phyloP scores from a whole-genome alignment of 306 rosid genomes.

The Canavalia gladiata region DNA sequence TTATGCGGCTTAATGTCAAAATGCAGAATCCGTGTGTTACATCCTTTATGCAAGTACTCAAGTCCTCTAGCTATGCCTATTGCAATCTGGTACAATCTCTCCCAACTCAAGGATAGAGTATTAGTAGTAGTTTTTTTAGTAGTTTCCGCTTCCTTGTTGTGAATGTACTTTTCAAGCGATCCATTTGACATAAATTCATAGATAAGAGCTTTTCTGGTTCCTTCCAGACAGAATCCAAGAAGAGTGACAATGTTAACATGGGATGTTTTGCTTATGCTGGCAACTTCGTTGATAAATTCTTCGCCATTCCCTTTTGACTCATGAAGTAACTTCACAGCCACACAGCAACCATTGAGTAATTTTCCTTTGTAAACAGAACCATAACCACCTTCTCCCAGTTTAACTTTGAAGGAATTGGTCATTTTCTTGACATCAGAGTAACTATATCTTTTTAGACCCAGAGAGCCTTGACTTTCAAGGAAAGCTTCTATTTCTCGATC shows the following conservation, averaged over 20 bases:
- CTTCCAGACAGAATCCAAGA: constrained; percentile 52
- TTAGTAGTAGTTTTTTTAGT: not conserved
- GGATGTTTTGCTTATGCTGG: constrained; percentile 59
- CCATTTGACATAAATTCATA: constrained; percentile 56
- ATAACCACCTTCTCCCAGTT: constrained; percentile 66
- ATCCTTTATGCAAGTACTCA: constrained; percentile 56
- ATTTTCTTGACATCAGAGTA: constrained; percentile 56
- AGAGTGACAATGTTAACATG: constrained; percentile 59
- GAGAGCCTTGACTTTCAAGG: constrained; percentile 50
- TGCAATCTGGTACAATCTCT: constrained; percentile 48
- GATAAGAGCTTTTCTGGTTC: constrained; percentile 50
- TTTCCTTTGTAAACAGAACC: constrained; percentile 63
- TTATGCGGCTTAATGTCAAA: constrained; percentile 58
- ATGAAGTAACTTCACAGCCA: constrained; percentile 58
- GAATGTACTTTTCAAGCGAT: constrained; percentile 53
- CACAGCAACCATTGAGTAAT: constrained; percentile 37
- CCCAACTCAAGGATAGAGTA: constrained; percentile 45
- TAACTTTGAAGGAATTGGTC: constrained; percentile 56
- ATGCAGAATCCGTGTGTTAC: constrained; percentile 53
- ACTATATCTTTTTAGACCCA: constrained; percentile 48
- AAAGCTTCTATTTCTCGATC: constrained; percentile 50
- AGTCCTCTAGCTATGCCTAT: constrained; percentile 53
- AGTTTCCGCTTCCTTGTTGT: not conserved
- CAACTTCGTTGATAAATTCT: constrained; percentile 68
- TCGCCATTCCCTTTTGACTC: constrained; percentile 59